A percentile compares a stretch with the other conserved stretches of the same genome.
phyloP scores from a whole-genome alignment of 2,329 filamentous ascomycete species.

The Raffaelea ambrosiae region DNA sequence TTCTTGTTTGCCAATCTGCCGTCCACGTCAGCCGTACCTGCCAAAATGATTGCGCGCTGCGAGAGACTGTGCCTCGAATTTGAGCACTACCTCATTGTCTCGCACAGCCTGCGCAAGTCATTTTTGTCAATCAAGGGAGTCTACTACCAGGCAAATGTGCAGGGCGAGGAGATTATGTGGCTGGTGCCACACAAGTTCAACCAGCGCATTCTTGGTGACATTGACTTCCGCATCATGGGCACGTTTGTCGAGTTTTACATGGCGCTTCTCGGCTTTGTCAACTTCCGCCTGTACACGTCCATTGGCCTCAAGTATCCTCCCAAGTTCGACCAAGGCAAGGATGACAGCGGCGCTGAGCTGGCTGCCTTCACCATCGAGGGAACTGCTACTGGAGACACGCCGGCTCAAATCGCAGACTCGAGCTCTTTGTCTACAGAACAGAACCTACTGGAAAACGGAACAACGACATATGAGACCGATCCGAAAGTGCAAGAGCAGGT shows the following conservation, averaged over 20 bases:
- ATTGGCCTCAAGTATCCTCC: conserved; percentile 91
- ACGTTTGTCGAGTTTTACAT: conserved; percentile 99
- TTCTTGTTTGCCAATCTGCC: conserved; percentile 97
- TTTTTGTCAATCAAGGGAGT: conserved; percentile 99
- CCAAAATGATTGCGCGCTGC: conserved; percentile 92
- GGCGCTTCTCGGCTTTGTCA: conserved; percentile 88
- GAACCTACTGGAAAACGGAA: not conserved
- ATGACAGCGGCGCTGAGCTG: conserved; percentile 83
- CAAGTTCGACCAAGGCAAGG: conserved; percentile 79
- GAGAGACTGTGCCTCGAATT: conserved; percentile 92
- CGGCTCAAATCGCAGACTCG: too few relatives aligned
- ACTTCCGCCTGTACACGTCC: conserved; percentile 88
- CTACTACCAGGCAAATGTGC: conserved; percentile 96
- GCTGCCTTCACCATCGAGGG: conserved; percentile 87
- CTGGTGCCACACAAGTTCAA: conserved; percentile 97
- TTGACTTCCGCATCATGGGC: conserved; percentile 98
- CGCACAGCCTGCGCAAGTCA: conserved; percentile 85
- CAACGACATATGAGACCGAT: conserved; percentile 44
- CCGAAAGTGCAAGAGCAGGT: conserved; percentile 58
- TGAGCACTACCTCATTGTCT: conserved; percentile 92
- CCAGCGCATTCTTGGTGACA: conserved; percentile 83
- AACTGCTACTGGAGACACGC: too few relatives aligned
- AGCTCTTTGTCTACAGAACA: too few relatives aligned
- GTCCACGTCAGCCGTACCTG: conserved; percentile 78
- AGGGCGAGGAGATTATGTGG: conserved; percentile 96